Base-by-base conservation (phyloP, 2,329 filamentous ascomycete genomes). In the Colletotrichum sp. region DNA sequence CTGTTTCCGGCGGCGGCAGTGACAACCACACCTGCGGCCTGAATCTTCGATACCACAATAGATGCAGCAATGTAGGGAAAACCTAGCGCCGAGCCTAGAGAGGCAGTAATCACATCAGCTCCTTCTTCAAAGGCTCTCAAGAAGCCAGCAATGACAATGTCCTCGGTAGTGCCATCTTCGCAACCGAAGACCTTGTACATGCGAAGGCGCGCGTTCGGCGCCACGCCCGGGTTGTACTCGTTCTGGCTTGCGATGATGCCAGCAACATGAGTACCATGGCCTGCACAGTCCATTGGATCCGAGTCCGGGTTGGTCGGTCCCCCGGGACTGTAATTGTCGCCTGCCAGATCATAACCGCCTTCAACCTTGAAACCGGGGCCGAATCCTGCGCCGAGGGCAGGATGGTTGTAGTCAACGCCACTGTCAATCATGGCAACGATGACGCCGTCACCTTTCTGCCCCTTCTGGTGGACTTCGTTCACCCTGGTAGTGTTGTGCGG, bases 201-300 rank as follows among this genome's bases (percentile, higher is more conserved):
- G n/a, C 84, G 85, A 9, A 88, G 78, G 6, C 82, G 84, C 8
- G 84, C 85, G 68, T 83, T 83, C 2, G 85, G 86, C 1, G 85
- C 85, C 21, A 84, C 86, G 52, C 86, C 86, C 49, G 82, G 82
- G 76, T 86, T 84, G 24, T 83, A 57, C 52, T 28, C 26, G 26
- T 57, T 57, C 21, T 24, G 24, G 26, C 52, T 57, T 24, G 82
- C 82, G 34, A 83, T 72, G 44, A 83, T 83, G 7, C 82, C 82
- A 28, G 82, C 78, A 2, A 83, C 81, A 55, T 83, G 82, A 18
- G 81, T 82, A 28, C 82, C 79, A 62, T 82, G 80, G 24, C 81
- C 82, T 5, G 73, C 30, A 15, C 76, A 64, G 62, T 82, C 81
- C 57, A 77, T 77, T 4, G 82, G 82, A 57, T 83, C 82, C 6